Conservation (phyloP, 2,329 filamentous ascomycete species). For the Epicoccum nigrum region DNA sequence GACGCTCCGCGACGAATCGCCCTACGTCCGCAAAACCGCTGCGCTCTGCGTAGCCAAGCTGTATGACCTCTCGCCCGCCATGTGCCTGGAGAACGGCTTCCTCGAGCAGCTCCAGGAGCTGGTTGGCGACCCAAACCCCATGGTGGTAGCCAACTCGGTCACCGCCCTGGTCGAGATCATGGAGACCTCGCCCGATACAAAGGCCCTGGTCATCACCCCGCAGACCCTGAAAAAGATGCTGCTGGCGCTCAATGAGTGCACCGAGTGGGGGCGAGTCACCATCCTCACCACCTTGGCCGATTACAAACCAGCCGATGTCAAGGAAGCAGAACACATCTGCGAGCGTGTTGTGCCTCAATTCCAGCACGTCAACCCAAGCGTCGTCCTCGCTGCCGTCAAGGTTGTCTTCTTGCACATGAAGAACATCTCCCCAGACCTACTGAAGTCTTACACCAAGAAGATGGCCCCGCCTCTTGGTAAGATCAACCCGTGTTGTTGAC, state of each 20-base stretch:
- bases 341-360: slow-evolving; percentile 96
- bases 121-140: slow-evolving; percentile 96
- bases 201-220: slow-evolving; percentile 81
- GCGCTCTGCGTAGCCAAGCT: slow-evolving; percentile 98
- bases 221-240: slow-evolving; percentile 91
- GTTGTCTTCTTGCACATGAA: slow-evolving; percentile 97
- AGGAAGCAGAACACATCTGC: slow-evolving; percentile 97
- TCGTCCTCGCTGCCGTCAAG: slow-evolving; percentile 96
- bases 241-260: slow-evolving; percentile 96
- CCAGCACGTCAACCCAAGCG: slow-evolving; percentile 96
- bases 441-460: slow-evolving; percentile 90
- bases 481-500: slow-evolving; percentile 28
- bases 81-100: slow-evolving; percentile 98
- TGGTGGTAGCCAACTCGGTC: slow-evolving; percentile 98
- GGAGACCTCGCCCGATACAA: slow-evolving; percentile 88
- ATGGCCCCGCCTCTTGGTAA: slow-evolving; percentile 94
- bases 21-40: slow-evolving; percentile 97
- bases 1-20: slow-evolving; percentile 94
- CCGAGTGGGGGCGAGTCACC: slow-evolving; percentile 96
- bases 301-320: slow-evolving; percentile 84
- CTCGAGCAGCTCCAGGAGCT: slow-evolving; percentile 91
- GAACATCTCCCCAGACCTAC: slow-evolving; percentile 75
- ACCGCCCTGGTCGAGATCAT: slow-evolving; percentile 90
- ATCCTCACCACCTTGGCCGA: slow-evolving; percentile 89
- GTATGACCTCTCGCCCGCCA: slow-evolving; percentile 88